Evolutionary conservation across 257 asterid genomes (phyloP).

Genomic region (Handroanthus guayacan): DNA sequence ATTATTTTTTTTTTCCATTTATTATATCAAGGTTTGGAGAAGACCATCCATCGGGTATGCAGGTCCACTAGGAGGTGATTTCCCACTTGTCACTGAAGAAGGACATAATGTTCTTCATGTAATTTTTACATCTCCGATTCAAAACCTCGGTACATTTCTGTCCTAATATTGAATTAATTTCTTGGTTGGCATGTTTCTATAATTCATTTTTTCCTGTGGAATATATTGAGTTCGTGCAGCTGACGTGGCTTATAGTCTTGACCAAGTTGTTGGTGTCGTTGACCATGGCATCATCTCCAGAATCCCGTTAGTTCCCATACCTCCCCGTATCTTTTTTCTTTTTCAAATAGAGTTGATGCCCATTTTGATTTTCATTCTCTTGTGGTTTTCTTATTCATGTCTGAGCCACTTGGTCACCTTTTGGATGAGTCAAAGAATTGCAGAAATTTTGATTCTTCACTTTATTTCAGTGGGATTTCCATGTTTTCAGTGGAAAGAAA

Average conservation of each 20-base stretch:
- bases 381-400: constrained; percentile 6
- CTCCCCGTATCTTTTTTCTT: constrained; percentile 11
- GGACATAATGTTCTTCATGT: constrained; percentile 76
- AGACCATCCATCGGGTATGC: constrained; percentile 69
- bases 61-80: constrained; percentile 72
- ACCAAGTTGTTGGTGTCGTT: constrained; percentile 64
- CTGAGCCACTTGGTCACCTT: not conserved
- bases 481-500: not conserved
- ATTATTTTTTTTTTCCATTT: not conserved
- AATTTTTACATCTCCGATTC: constrained; percentile 74
- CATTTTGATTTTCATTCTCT: not conserved
- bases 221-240: constrained; percentile 45
- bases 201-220: not conserved
- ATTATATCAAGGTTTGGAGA: constrained; percentile 67
- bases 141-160: constrained; percentile 61
- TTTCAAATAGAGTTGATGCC: not conserved
- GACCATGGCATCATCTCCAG: constrained; percentile 71
- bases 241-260: constrained; percentile 69
- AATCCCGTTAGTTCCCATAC: constrained; percentile 54
- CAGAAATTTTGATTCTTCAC: not conserved
- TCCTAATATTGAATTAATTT: not conserved
- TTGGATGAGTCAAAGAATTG: not conserved
- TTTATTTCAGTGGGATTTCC: not conserved
- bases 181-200: constrained; percentile 17
- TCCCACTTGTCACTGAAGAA: constrained; percentile 72